phyloP scores from a whole-genome alignment of 164 flowering plant genomes.

The Liriodendron chinense region DNA sequence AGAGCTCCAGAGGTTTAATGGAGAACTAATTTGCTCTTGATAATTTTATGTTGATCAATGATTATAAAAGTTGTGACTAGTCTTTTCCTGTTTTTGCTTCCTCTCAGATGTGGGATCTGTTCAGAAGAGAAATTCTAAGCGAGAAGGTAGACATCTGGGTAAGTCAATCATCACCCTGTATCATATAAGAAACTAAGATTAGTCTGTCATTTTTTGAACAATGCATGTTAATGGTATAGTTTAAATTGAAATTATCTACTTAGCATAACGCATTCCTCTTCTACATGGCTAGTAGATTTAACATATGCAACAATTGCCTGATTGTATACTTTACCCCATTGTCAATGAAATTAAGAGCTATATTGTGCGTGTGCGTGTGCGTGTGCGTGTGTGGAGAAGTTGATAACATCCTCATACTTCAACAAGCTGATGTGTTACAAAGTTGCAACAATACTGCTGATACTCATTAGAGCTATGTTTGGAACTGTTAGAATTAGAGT shows the following conservation, averaged over 20 bases:
- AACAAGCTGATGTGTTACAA: not conserved
- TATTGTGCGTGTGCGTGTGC: too few species aligned
- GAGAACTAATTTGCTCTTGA: constrained; percentile 4
- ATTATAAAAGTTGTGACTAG: constrained; percentile 20
- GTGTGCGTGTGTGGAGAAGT: too few species aligned
- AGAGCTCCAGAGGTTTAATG: constrained; percentile 92
- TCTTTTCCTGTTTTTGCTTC: constrained; percentile 18
- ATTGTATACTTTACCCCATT: too few species aligned
- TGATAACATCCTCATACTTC: too few species aligned
- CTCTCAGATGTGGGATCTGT: constrained; percentile 95
- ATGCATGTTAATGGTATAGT: too few species aligned
- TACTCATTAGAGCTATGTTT: not conserved
- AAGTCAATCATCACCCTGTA: constrained; percentile 29
- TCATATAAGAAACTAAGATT: not conserved
- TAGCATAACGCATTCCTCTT: too few species aligned
- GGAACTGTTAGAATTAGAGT: not conserved
- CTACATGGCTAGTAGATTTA: too few species aligned
- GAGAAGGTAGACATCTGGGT: constrained; percentile 99
- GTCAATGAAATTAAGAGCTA: too few species aligned
- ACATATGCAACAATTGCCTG: too few species aligned
- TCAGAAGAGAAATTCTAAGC: constrained; percentile 74
- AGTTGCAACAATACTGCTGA: not conserved
- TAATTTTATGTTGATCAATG: constrained; percentile 9
- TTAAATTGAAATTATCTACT: too few species aligned
- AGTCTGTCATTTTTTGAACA: too few species aligned